These are phyloP conservation scores for Circinella umbellata DNA, from an alignment of 371 early-diverging fungal genomes.

Conservation along the genomic window DNA sequence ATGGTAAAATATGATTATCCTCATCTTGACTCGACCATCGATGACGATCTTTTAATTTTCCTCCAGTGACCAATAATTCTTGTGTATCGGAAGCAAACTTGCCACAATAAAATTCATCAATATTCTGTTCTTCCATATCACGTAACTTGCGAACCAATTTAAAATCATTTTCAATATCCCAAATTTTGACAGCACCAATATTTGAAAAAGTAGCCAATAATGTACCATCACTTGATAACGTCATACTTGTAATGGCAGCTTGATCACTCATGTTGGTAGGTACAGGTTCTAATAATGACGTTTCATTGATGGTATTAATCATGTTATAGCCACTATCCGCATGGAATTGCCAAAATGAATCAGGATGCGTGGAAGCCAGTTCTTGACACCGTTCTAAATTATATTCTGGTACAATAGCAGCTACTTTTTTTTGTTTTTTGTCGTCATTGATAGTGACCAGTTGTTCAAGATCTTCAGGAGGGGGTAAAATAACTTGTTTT, in stretches of 20 bases:
- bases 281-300: constrained; percentile 63
- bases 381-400: constrained; percentile 49
- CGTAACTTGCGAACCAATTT: constrained; percentile 70
- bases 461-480: constrained; percentile 11
- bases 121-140: constrained; percentile 78
- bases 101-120: constrained; percentile 91
- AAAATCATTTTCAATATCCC: constrained; percentile 76
- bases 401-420: constrained; percentile 19
- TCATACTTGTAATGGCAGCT: constrained; percentile 73
- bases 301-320: constrained; percentile 60
- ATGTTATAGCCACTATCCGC: constrained; percentile 24
- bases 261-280: constrained; percentile 55
- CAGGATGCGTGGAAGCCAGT: constrained; percentile 42
- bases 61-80: constrained; percentile 36
- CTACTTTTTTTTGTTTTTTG: neutral
- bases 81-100: constrained; percentile 51
- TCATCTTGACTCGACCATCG: constrained; percentile 87
- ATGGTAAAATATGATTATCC: constrained; percentile 90
- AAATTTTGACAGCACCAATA: constrained; percentile 75
- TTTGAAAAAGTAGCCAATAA: constrained; percentile 86
- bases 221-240: constrained; percentile 79
- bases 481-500: neutral
- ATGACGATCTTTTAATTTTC: constrained; percentile 79
- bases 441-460: neutral
- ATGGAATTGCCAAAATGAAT: constrained; percentile 28